These are phyloP conservation scores for Jamesozyma hellenica DNA, from an alignment of 805 yeast species.

Conservation along the genomic window DNA sequence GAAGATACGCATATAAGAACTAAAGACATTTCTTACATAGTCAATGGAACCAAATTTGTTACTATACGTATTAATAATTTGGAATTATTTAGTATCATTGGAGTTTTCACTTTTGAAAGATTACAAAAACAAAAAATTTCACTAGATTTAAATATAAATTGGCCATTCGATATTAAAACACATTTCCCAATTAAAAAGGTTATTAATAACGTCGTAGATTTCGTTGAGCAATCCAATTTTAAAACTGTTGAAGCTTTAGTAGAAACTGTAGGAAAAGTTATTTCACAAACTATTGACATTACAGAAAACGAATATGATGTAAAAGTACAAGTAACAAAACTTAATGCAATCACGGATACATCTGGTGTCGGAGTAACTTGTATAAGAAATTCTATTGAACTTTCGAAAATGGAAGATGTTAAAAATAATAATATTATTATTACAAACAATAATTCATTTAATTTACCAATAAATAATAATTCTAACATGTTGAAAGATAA, in stretches of 20 bases:
- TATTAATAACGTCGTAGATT: slow-evolving; percentile 41
- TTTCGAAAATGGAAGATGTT: slow-evolving; percentile 11
- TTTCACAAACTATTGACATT: slow-evolving; percentile 33
- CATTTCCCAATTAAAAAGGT: slow-evolving; percentile 29
- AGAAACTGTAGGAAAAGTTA: slow-evolving; percentile 52
- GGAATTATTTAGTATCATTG: slow-evolving; percentile 66
- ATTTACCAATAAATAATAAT: slow-evolving; percentile 27
- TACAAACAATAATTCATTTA: slow-evolving; percentile 21
- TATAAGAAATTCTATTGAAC: slow-evolving; percentile 36
- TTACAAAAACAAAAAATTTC: slow-evolving; percentile 66
- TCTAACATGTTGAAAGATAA: neutral
- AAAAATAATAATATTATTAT: neutral
- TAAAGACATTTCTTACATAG: slow-evolving; percentile 19
- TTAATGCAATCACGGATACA: slow-evolving; percentile 79
- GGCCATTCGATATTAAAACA: slow-evolving; percentile 18
- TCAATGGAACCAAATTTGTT: slow-evolving; percentile 9
- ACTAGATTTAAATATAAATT: slow-evolving; percentile 43
- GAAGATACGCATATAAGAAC: slow-evolving; percentile 25
- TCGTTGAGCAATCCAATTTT: slow-evolving; percentile 71
- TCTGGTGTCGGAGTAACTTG: slow-evolving; percentile 86
- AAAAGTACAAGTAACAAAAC: slow-evolving; percentile 62
- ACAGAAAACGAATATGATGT: neutral
- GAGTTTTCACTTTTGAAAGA: slow-evolving; percentile 88
- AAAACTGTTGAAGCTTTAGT: slow-evolving; percentile 92
- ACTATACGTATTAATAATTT: slow-evolving; percentile 39